Evolutionary conservation across 1,284 basidiomycete genomes (phyloP).

Genomic region (Heterobasidion irregulare): DNA sequence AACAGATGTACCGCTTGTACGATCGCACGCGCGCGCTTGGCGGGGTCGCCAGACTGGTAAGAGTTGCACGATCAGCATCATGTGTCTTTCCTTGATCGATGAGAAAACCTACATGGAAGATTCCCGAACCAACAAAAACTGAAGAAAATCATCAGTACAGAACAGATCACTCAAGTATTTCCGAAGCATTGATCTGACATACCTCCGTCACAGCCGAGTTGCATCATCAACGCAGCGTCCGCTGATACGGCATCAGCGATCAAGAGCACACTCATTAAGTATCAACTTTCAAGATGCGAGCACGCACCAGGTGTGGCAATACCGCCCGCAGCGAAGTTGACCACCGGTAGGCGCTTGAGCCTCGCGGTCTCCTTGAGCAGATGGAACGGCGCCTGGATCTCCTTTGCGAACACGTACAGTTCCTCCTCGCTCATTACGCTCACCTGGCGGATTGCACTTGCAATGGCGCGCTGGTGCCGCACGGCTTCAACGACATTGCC

Average conservation of each 20-base stretch:
- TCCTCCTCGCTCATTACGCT: constrained; percentile 92
- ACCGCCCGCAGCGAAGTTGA: constrained; percentile 94
- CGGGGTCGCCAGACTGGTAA: constrained; percentile 82
- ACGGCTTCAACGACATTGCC: constrained; percentile 98
- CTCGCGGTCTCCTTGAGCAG: constrained; percentile 94
- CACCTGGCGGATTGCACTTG: constrained; percentile 80
- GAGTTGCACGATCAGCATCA: not conserved
- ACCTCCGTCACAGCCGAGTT: constrained; percentile 97
- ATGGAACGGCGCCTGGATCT: constrained; percentile 94
- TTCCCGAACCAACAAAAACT: constrained; percentile 94
- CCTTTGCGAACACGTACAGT: constrained; percentile 91
- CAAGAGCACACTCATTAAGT: not conserved
- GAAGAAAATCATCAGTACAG: constrained; percentile 9
- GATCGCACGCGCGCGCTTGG: constrained; percentile 92
- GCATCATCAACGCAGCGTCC: constrained; percentile 99
- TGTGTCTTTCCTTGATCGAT: constrained; percentile 1
- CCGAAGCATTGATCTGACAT: constrained; percentile 19
- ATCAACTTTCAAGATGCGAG: not conserved
- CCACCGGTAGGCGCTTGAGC: constrained; percentile 90
- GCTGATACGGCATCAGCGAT: constrained; percentile 31
- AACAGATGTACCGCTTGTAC: constrained; percentile 72
- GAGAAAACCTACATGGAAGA: constrained; percentile 69
- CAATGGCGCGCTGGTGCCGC: constrained; percentile 82
- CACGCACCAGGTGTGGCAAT: constrained; percentile 85
- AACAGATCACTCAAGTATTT: not conserved